Percentiles rank a stretch among this genome's conserved stretches.
Conservation (phyloP, 495 filamentous ascomycete species). For the Coniosporium apollinis region DNA sequence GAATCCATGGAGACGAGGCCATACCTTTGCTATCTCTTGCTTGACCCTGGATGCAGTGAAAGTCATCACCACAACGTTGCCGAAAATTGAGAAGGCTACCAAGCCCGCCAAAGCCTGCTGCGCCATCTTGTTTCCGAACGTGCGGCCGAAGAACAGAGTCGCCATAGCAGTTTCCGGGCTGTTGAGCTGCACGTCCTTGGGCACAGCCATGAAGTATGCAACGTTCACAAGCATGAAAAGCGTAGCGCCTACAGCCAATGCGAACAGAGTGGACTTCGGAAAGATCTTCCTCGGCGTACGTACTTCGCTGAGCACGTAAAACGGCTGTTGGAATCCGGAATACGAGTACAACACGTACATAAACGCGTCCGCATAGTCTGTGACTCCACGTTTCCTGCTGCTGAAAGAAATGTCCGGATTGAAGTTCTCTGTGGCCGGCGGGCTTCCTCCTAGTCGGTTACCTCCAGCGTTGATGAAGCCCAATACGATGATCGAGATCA, state of each 20-base stretch:
- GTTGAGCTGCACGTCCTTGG: constrained; percentile 4
- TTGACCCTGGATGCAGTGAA: constrained; percentile 34
- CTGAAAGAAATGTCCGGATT: constrained; percentile 13
- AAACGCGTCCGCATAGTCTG: constrained; percentile 19
- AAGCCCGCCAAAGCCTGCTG: constrained; percentile 22
- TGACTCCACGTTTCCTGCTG: constrained; percentile 4
- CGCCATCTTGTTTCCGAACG: constrained; percentile 12
- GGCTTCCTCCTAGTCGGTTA: constrained; percentile 5
- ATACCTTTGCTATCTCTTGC: constrained; percentile 37
- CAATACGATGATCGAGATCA: constrained; percentile 26
- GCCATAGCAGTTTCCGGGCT: constrained; percentile 7
- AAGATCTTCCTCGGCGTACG: constrained; percentile 24
- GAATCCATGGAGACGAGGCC: no score
- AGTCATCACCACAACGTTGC: constrained; percentile 34
- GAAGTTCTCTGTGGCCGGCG: constrained; percentile 12
- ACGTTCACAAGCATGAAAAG: constrained; percentile 31
- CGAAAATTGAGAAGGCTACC: constrained; percentile 31
- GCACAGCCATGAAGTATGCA: constrained; percentile 18
- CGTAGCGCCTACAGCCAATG: constrained; percentile 17
- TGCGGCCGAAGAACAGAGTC: constrained; percentile 13
- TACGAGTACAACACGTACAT: constrained; percentile 24
- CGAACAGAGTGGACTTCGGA: constrained; percentile 21
- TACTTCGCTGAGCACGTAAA: constrained; percentile 32
- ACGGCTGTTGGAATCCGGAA: constrained; percentile 27
- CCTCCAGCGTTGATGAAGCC: constrained; percentile 18